Base-by-base conservation (phyloP, 495 filamentous ascomycete species). In the Aeminium ludgeri region DNA sequence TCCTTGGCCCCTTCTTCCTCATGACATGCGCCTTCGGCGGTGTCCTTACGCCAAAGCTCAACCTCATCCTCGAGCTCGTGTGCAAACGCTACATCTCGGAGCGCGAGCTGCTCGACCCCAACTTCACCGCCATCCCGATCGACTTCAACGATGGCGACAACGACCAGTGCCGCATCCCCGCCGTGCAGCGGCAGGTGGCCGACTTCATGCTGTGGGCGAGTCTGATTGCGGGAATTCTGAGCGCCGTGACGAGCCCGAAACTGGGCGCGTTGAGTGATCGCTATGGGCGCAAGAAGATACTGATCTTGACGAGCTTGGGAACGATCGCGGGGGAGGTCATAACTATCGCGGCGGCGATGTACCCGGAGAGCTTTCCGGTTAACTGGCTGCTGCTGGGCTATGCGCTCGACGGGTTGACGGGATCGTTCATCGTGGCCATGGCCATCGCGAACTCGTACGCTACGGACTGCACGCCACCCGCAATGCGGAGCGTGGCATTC, bases 181-280 rank as follows among this genome's bases (percentile, higher is more conserved):
- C 79, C 34, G 73, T 96, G 5, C 80, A 86, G 52, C 65, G 74
- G 6, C 63, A 68, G n/a, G 78, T 82, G 1, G 70, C 89, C 6
- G 71, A 70, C 23, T 93, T 94, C 53, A 73, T 69, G 20, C 69
- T 95, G 1, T 76, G 78, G 48, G 61, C 81, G 41, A 78, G 67
- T 42, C 66, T 93, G 28, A 65, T 79, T 13, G 66, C 70, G 2
- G 87, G 86, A 1, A 60, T 78, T 2, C 57, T 93, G 2, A 67
- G 70, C 39, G 84, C 86, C 6, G 52, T 95, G 47, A 74, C 74
- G 17, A 78, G 78, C 34, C 89, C 89, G 2, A 82, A 80, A 42
- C 57, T 97, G 3, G 89, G 89, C 2, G 69, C 77, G 0, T 59
- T 94, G 16, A 95, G 87, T 1, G 89, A 97, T 63, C 76, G 82